Conservation (phyloP, 768 basidiomycete species). For the Phylloporus sp. region DNA sequence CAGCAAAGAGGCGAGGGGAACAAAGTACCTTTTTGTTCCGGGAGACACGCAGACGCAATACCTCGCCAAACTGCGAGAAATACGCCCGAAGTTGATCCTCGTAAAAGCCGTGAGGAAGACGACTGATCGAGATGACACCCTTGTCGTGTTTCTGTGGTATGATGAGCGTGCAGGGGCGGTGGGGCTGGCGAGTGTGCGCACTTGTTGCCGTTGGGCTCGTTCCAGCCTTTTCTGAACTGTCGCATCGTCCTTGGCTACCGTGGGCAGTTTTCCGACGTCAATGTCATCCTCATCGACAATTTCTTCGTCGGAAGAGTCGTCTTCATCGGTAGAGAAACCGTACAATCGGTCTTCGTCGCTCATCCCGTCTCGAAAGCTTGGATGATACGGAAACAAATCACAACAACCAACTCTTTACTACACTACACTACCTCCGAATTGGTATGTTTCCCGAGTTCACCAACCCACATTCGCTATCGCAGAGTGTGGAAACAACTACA, state of each 20-base stretch:
- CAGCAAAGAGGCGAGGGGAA: not conserved
- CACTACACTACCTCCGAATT: not conserved
- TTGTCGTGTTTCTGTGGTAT: conserved; percentile 49
- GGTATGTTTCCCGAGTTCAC: conserved; percentile 36
- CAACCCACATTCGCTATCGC: conserved; percentile 43
- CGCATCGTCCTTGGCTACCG: conserved; percentile 83
- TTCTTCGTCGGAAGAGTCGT: conserved; percentile 77
- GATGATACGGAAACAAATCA: conserved; percentile 17
- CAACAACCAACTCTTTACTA: conserved; percentile 13
- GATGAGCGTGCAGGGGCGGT: not conserved
- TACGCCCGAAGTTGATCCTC: conserved; percentile 91
- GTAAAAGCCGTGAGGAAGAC: conserved; percentile 96
- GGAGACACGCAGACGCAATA: conserved; percentile 83
- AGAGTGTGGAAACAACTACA: conserved; percentile 31
- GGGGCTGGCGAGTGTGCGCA: conserved; percentile 32
- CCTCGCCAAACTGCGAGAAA: conserved; percentile 91
- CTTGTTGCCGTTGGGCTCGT: conserved; percentile 60
- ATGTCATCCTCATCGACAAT: conserved; percentile 52
- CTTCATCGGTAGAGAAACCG: conserved; percentile 75
- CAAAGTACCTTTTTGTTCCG: conserved; percentile 79
- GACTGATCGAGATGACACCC: conserved; percentile 85
- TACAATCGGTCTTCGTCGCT: conserved; percentile 47
- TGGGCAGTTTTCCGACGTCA: conserved; percentile 73
- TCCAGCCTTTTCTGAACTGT: conserved; percentile 63
- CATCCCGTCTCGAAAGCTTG: conserved; percentile 8